Conservation (phyloP, 2,329 filamentous ascomycete genomes). For the Cryphonectria radicalis region DNA sequence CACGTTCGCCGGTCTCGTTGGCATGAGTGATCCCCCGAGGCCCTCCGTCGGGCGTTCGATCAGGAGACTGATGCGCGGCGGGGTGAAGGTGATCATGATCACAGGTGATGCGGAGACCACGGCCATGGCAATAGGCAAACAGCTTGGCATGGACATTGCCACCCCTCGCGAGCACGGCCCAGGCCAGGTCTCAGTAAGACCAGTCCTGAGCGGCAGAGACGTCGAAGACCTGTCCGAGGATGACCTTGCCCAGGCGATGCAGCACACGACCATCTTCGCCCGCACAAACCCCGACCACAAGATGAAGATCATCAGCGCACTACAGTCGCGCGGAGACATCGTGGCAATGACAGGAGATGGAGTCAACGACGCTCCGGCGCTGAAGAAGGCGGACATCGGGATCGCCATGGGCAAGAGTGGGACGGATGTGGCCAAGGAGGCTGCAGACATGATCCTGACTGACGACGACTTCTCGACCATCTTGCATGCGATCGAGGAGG, state of each 20-base stretch:
- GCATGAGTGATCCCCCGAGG: conserved; percentile 95
- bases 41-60: conserved; percentile 91
- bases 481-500: conserved; percentile 93
- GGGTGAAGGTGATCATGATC: conserved; percentile 98
- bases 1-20: conserved; percentile 88
- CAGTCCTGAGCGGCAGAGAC: conserved; percentile 86
- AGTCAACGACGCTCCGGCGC: conserved; percentile 79
- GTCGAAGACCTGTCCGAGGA: conserved; percentile 89
- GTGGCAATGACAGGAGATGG: conserved; percentile 99
- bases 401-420: conserved; percentile 76
- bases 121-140: conserved; percentile 88
- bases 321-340: conserved; percentile 92
- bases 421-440: conserved; percentile 77
- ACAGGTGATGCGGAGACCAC: conserved; percentile 96
- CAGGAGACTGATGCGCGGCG: conserved; percentile 85
- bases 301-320: conserved; percentile 90
- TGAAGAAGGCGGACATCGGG: conserved; percentile 74
- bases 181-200: conserved; percentile 63
- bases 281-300: conserved; percentile 97
- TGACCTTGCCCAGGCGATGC: conserved; percentile 82
- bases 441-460: conserved; percentile 85
- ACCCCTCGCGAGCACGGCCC: conserved; percentile 54
- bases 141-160: conserved; percentile 89
- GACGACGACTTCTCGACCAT: conserved; percentile 93
- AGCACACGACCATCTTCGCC: conserved; percentile 91